Conservation (phyloP, 75 land plant genomes). For the Pinus taeda region DNA sequence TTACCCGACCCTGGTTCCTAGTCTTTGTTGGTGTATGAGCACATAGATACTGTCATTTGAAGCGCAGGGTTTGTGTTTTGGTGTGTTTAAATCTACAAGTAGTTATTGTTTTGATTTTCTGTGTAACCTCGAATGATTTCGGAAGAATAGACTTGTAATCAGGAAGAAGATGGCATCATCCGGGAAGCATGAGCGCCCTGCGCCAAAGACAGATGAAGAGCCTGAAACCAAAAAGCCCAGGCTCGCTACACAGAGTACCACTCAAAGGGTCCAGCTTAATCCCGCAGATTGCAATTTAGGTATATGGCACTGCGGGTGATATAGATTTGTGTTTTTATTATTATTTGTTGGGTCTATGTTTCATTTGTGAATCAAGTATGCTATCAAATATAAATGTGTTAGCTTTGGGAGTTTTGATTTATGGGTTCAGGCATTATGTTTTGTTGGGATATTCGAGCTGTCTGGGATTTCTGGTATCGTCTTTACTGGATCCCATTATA, state of each 20-base stretch:
- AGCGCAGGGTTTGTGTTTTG: neutral
- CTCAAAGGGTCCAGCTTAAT: slow-evolving; percentile 5
- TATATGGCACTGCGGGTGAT: neutral
- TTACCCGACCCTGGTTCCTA: neutral
- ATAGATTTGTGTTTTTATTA: too few relatives aligned
- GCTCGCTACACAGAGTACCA: neutral
- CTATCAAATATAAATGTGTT: too few relatives aligned
- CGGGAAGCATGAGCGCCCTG: slow-evolving; percentile 1
- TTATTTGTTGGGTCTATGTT: too few relatives aligned
- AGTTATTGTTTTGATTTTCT: too few relatives aligned
- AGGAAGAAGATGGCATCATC: slow-evolving; percentile 2
- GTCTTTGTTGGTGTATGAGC: neutral
- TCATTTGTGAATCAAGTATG: too few relatives aligned
- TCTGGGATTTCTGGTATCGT: too few relatives aligned
- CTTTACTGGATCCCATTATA: too few relatives aligned
- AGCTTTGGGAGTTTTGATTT: too few relatives aligned
- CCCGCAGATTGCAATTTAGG: slow-evolving; percentile 15
- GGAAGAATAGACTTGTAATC: too few relatives aligned
- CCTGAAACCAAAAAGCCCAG: slow-evolving; percentile 1
- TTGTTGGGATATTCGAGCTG: too few relatives aligned
- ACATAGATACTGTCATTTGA: neutral
- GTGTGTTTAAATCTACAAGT: neutral
- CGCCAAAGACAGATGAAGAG: neutral
- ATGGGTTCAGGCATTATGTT: too few relatives aligned
- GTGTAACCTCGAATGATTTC: too few relatives aligned